phyloP scores from a whole-genome alignment of 805 yeast genomes.

The Suhomyces prunicola region DNA sequence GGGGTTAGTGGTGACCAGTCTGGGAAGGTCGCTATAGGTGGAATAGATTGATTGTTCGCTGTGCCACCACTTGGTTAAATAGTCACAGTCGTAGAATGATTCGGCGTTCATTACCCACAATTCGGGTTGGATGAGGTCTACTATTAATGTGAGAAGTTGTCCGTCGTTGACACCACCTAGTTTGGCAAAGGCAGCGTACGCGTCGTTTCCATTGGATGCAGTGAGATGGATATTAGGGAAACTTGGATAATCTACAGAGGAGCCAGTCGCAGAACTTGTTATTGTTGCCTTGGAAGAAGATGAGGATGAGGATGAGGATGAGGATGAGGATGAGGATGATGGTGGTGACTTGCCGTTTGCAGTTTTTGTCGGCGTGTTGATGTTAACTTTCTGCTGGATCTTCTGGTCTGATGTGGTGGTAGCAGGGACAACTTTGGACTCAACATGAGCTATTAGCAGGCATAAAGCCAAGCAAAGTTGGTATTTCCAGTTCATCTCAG shows the following conservation, averaged over 20 bases:
- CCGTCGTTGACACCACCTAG: conserved; percentile 1
- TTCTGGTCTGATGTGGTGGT: neutral
- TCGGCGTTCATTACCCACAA: conserved; percentile 35
- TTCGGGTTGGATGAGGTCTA: conserved; percentile 36
- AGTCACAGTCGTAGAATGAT: conserved; percentile 22
- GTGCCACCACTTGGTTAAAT: conserved; percentile 16
- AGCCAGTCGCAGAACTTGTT: neutral
- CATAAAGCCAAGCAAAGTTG: neutral
- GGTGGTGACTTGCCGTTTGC: neutral
- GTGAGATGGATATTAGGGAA: conserved; percentile 10
- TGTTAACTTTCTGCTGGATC: neutral
- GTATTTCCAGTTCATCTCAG: neutral
- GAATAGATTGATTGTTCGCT: conserved; percentile 8
- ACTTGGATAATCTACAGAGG: neutral
- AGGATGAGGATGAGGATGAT: neutral
- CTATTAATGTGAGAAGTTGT: neutral
- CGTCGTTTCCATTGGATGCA: conserved; percentile 12
- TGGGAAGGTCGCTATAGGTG: conserved; percentile 2
- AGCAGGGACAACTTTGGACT: neutral
- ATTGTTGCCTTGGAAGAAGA: neutral
- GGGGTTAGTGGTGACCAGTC: conserved; percentile 16
- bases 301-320: neutral
- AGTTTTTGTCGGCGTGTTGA: neutral
- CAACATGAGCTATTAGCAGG: neutral
- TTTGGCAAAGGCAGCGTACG: conserved; percentile 15